Evolutionary conservation across 176 grass and related monocot species (phyloP), one percentile per base, ranked within the genome.

Genomic region (Carex cristatella): DNA sequence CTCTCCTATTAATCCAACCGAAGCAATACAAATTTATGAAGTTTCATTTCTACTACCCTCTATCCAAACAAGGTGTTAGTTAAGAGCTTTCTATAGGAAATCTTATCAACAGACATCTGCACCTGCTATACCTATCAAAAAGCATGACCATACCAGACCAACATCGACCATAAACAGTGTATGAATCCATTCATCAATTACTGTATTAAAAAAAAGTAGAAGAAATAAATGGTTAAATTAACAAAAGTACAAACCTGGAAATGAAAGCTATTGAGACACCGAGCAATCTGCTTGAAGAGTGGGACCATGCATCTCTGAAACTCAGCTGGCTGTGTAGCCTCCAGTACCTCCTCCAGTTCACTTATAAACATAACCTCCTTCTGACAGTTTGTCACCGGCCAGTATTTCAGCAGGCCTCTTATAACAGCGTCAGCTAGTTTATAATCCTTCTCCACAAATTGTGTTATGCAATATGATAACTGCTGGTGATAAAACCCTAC

Each of bases 381-480:
- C 86, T 97, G 94, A 84, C 94, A 97, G 91, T 97, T 97, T 67
- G 84, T 97, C 15, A 97, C 89, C 4, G 94, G 94, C 94, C 94
- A 97, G 77, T 91, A 97, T 67, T 97, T 97, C 79, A 97, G 88
- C 28, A 97, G 83, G 3, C 94, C 94, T 63, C 94, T 91, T 79
- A 97, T 94, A 5, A 97, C 91, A 0, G 88, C 89, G 67, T 97
- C 91, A 0, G 91, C 94, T 60, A 97, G 86, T 80, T 94, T 97
- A 84, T 90, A 97, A 87, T 97, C 94, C 91, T 97, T 97, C 91
- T 97, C 94, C 11, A 94, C 94, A 0, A 97, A 97, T 69, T 97
- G 94, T 40, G 92, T 90, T 66, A 97, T 94, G 72, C 94, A 97
- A 68, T 97, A 97, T 49, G 94, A 89, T 16, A 97, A 60, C 46